Evolutionary conservation across 257 asterid species (phyloP), one percentile per base, ranked within the genome.

Genomic region (Penstemon barbatus): DNA sequence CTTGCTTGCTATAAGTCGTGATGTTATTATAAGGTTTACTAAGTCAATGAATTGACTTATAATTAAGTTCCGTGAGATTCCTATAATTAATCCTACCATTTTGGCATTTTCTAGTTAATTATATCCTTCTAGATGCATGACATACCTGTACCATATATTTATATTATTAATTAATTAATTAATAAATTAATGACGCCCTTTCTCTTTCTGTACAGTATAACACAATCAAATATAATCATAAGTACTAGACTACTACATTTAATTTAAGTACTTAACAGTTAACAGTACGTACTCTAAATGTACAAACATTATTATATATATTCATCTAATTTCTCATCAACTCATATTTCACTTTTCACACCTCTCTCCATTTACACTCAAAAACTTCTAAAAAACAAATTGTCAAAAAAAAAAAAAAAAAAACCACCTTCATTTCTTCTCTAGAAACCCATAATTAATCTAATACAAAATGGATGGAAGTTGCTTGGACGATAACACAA

Each of bases 401-500:
- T 77, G 78, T 78, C 59, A 51, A 65, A 25, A 25, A 25, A 25
- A 25, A 1, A 25, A 0, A 25, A 25, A 25, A 25, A 1, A 11
- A 33, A 13, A 33, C 9, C 13, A 53, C 25, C 6, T 37, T n/a
- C 5, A 44, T 3, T 0, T 3, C 53, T 39, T 5, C 12, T 40
- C 44, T 36, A 10, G 7, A 41, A 40, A 18, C 40, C 1, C 4
- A 39, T 11, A 15, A 15, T 15, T 15, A 15, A 15, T 15, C 18
- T 15, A 15, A 10, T 8, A 11, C 13, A 68, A 10, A 71, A 92
- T 74, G 91, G 88, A 83, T 7, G 79, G 81, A 43, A 84, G 80
- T 59, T 74, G 80, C 65, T 48, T 67, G 9, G 95, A 87, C 52
- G 95, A 85, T 15, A 83, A 82, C 79, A 79, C 85, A 5, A 81